A percentile compares a stretch with the other conserved stretches of the same genome.
Evolutionary conservation across 2,329 filamentous ascomycete genomes (phyloP).

Genomic region (Botryotinia globosa): DNA sequence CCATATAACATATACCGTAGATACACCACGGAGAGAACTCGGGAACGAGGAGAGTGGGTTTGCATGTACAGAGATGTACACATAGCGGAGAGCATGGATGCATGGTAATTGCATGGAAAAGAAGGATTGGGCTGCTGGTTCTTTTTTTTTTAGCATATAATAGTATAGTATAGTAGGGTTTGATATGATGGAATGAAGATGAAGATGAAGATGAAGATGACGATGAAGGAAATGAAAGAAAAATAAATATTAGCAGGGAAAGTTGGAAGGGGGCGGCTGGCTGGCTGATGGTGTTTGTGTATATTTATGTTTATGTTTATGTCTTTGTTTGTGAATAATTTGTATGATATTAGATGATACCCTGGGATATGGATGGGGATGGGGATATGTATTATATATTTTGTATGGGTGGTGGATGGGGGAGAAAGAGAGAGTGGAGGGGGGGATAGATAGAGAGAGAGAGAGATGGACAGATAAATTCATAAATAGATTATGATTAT

Average conservation of each 20-base stretch:
- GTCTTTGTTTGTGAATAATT: not conserved
- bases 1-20: not conserved
- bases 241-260: no score
- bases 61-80: not conserved
- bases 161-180: not conserved
- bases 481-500: no score
- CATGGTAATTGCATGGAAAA: not conserved
- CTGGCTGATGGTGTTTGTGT: no score
- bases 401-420: no score
- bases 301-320: not conserved
- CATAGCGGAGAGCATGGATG: not conserved
- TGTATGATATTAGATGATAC: not conserved
- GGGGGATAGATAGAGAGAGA: no score
- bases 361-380: not conserved
- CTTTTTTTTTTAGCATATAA: not conserved
- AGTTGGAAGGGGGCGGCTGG: no score
- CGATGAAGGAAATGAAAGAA: no score
- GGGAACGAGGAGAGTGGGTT: not conserved
- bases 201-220: no score
- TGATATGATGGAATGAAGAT: not conserved
- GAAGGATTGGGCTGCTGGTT: not conserved
- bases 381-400: not conserved
- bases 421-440: no score
- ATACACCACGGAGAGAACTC: not conserved
- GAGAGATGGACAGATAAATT: not conserved